These are phyloP conservation scores for Fusarium caatingaense DNA, from an alignment of 2,329 filamentous ascomycete species.

Conservation along the genomic window DNA sequence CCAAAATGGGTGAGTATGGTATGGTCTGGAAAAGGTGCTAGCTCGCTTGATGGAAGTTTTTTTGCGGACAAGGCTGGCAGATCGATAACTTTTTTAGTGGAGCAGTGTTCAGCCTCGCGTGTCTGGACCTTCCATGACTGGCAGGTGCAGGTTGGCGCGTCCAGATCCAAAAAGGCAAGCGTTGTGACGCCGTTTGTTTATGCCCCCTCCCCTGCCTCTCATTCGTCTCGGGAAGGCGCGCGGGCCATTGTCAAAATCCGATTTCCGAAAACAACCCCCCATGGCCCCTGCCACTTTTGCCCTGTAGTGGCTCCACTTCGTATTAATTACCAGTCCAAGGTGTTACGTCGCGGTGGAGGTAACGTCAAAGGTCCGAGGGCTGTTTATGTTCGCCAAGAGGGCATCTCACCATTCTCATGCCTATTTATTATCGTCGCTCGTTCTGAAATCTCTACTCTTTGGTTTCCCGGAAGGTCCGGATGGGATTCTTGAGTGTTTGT, in stretches of 20 bases:
- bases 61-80: conserved; percentile 38
- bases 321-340: conserved; percentile 23
- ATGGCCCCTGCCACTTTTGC: conserved; percentile 7
- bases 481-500: conserved; percentile 43
- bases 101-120: conserved; percentile 29
- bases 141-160: not conserved
- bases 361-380: conserved; percentile 46
- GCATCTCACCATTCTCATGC: conserved; percentile 44
- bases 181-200: conserved; percentile 8
- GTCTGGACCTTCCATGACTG: not conserved
- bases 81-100: conserved; percentile 37
- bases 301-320: conserved; percentile 32
- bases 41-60: conserved; percentile 29
- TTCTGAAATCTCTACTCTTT: conserved; percentile 30
- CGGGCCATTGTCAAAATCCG: conserved; percentile 36
- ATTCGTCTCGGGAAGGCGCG: conserved; percentile 37
- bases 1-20: conserved; percentile 10
- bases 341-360: conserved; percentile 44
- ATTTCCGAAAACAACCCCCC: conserved; percentile 29
- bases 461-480: conserved; percentile 49
- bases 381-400: conserved; percentile 33
- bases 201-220: conserved; percentile 6
- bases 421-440: conserved; percentile 29
- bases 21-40: not conserved
- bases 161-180: conserved; percentile 10